Conservation (phyloP, 1,284 basidiomycete species). For the Lentinula novae-zelandiae region DNA sequence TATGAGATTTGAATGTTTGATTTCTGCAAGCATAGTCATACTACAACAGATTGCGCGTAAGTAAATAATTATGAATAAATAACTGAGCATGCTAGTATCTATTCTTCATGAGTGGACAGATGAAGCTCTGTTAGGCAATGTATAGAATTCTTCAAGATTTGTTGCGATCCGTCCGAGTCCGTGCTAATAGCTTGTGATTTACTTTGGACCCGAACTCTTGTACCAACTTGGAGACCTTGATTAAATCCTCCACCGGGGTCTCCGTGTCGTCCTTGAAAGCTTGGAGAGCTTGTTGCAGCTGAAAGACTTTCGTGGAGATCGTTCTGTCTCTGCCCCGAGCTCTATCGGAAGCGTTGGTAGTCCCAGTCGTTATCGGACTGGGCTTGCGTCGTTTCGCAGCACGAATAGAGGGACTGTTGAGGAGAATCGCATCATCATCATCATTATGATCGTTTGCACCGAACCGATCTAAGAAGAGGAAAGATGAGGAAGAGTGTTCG, state of each 20-base stretch:
- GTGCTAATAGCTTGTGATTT: neutral
- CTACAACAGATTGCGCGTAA: neutral
- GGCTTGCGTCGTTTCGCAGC: neutral
- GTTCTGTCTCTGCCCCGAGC: neutral
- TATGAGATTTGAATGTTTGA: neutral
- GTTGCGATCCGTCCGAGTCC: neutral
- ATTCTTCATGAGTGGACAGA: neutral
- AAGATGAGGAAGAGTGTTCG: neutral
- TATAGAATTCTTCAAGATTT: neutral
- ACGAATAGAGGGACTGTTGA: slow-evolving; percentile 3
- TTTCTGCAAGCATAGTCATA: neutral
- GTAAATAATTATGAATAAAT: slow-evolving; percentile 1
- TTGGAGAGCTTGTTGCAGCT: neutral
- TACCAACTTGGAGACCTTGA: slow-evolving; percentile 1
- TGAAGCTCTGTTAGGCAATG: neutral
- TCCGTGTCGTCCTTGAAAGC: slow-evolving; percentile 7
- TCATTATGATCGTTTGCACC: neutral
- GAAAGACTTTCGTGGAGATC: neutral
- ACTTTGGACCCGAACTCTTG: slow-evolving; percentile 2
- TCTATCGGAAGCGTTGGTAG: neutral
- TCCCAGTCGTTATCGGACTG: neutral
- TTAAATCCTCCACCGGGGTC: slow-evolving; percentile 4
- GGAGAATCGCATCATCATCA: neutral
- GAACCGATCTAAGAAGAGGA: neutral
- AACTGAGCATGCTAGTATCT: neutral